phyloP scores from a whole-genome alignment of 1,139 yeast genomes.

The Yamadazyma siamensis region DNA sequence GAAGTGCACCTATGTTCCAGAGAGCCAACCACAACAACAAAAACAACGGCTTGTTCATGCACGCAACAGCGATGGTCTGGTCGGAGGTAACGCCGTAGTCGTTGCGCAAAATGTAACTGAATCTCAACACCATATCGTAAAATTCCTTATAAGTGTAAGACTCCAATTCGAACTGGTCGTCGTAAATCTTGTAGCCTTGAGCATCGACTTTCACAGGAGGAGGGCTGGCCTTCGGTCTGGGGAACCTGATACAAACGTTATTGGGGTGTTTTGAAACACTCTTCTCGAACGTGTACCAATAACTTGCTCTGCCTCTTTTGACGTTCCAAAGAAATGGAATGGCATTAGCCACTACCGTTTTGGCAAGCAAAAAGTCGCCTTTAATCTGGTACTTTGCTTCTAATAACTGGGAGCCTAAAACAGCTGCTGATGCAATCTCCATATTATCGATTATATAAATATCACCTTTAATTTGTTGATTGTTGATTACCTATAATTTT shows the following conservation, averaged over 20 bases:
- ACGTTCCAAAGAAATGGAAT: conserved; percentile 43
- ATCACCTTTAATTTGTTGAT: neutral
- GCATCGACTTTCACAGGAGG: conserved; percentile 26
- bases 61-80: conserved; percentile 74
- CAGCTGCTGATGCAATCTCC: conserved; percentile 44
- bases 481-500: conserved; percentile 1
- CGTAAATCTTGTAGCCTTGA: conserved; percentile 39
- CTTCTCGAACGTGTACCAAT: conserved; percentile 64
- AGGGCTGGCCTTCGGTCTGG: conserved; percentile 47
- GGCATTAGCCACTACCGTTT: conserved; percentile 38
- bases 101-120: conserved; percentile 61
- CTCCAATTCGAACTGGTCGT: conserved; percentile 58
- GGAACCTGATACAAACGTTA: conserved; percentile 56
- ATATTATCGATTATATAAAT: conserved; percentile 13
- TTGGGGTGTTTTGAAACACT: conserved; percentile 50
- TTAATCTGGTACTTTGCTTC: conserved; percentile 51
- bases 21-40: conserved; percentile 77
- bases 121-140: conserved; percentile 59
- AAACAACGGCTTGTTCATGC: conserved; percentile 81
- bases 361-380: conserved; percentile 52
- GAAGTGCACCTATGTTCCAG: conserved; percentile 90
- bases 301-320: conserved; percentile 50
- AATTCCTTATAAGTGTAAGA: conserved; percentile 65
- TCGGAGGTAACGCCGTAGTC: conserved; percentile 64
- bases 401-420: conserved; percentile 42